Conservation (phyloP, 805 yeast genomes). For the Wickerhamomyces chaumierensis region DNA sequence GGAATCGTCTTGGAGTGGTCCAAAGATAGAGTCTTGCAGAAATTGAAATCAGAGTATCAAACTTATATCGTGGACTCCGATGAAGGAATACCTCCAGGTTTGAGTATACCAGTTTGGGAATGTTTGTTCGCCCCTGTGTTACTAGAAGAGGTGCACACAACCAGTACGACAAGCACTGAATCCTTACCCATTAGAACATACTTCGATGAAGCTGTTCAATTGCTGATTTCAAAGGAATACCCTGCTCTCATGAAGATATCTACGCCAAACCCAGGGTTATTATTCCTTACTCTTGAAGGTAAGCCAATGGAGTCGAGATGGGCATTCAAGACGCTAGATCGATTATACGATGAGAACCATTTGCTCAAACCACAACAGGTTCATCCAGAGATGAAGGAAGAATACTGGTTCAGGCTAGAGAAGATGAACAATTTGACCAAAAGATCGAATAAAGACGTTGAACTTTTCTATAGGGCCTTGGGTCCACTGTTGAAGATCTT, state of each 20-base stretch:
- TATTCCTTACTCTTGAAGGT: constrained; percentile 48
- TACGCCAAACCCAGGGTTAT: constrained; percentile 34
- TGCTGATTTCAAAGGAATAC: constrained; percentile 19
- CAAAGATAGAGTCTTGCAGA: constrained; percentile 10
- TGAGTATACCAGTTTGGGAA: constrained; percentile 27
- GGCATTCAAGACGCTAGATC: constrained; percentile 28
- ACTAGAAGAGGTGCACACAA: constrained; percentile 21
- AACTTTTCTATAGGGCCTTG: constrained; percentile 36
- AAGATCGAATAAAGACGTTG: constrained; percentile 31
- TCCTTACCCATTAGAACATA: constrained; percentile 20
- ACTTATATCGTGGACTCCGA: not conserved
- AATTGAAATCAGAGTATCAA: constrained; percentile 1
- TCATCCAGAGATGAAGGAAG: constrained; percentile 37
- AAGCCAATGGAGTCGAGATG: constrained; percentile 32
- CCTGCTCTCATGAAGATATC: constrained; percentile 14
- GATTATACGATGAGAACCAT: constrained; percentile 6
- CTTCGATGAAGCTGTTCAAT: constrained; percentile 26
- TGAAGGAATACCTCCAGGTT: constrained; percentile 6
- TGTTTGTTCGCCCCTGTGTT: constrained; percentile 43
- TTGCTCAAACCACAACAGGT: constrained; percentile 14
- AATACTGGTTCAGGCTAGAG: constrained; percentile 37
- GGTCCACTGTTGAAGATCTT: constrained; percentile 25
- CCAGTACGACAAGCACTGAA: not conserved
- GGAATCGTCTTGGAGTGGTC: constrained; percentile 17
- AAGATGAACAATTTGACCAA: constrained; percentile 42